Evolutionary conservation across 2,329 filamentous ascomycete species (phyloP), one percentile per base, ranked within the genome.

Genomic region (Rosellinia necatrix): DNA sequence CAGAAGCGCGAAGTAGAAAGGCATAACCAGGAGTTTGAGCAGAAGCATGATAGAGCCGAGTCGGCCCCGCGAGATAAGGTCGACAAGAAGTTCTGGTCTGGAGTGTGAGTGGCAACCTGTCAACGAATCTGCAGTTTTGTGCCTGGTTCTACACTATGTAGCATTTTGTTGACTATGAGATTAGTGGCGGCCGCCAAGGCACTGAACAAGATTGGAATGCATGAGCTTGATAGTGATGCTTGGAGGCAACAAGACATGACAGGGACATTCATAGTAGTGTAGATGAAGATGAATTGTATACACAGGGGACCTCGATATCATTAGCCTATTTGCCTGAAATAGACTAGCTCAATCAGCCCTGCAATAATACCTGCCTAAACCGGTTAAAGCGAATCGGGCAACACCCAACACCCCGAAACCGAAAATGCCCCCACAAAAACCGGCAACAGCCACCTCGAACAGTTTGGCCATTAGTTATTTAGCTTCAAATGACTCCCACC

Each of bases 1-100:
- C 80, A 84, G 70, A 75, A 79, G 68, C 72, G 72, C 38, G 82
- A 86, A 70, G 83, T 86, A 13, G 77, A 84, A 49, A 67, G 76
- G 70, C 84, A 87, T 65, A 87, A 87, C 57, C 60, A 59, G 60
- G 81, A 86, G 0, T 86, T 86, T 67, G 80, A 80, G 43, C 66
- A 76, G 63, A 78, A 78, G 59, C 78, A 85, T 63, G 83, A 81
- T 54, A 74, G 70, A 10, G 75, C 77, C 0, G 63, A 70, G 5
- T 40, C 61, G 3, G 78, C 78, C 0, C 71, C 65, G 1, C 69
- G 73, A 1, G 80, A 84, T 55, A 80, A 80, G 71, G 81, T 85
- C 2, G 73, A 82, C 56, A 79, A 80, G 68, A 78, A 76, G 15
- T 86, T 81, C 59, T 86, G 82, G 81, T 72, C 59, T 52, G 73